These are phyloP conservation scores for Sarocladiaceae sp. DNA, from an alignment of 2,329 filamentous ascomycete genomes.

Conservation along the genomic window DNA sequence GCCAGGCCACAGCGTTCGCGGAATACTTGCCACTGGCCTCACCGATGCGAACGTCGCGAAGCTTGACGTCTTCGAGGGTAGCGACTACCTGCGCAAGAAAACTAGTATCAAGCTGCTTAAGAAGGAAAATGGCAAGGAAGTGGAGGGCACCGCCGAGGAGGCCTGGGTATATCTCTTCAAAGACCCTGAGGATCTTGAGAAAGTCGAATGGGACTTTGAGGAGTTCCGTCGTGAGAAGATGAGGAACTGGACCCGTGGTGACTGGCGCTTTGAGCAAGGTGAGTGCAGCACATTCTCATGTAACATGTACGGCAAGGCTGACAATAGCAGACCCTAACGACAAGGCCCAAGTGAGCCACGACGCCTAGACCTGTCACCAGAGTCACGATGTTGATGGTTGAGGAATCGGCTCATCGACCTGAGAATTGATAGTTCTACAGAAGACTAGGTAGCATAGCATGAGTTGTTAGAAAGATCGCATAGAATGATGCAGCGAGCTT, in stretches of 20 bases:
- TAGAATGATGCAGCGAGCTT: too few species aligned
- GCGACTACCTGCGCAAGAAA: conserved; percentile 57
- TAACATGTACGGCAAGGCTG: not conserved
- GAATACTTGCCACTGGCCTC: conserved; percentile 70
- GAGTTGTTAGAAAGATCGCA: too few species aligned
- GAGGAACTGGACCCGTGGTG: conserved; percentile 45
- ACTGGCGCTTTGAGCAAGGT: conserved; percentile 38
- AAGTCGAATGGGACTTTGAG: conserved; percentile 79
- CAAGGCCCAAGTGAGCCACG: conserved; percentile 11
- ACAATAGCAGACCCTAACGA: conserved; percentile 17
- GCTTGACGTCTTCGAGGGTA: conserved; percentile 78
- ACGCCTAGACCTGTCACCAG: too few species aligned
- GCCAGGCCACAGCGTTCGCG: conserved; percentile 55
- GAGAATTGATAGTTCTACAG: too few species aligned
- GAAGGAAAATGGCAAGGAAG: conserved; percentile 29
- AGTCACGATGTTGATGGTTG: too few species aligned
- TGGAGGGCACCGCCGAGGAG: conserved; percentile 39
- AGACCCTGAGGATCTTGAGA: conserved; percentile 49
- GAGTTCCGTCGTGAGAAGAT: conserved; percentile 74
- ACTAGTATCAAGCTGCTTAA: conserved; percentile 47
- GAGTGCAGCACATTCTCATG: conserved; percentile 10
- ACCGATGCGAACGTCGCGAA: conserved; percentile 69
- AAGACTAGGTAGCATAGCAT: too few species aligned
- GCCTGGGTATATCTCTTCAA: conserved; percentile 63
- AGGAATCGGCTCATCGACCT: too few species aligned